These are phyloP conservation scores for Claviceps sorghi DNA, from an alignment of 2,329 filamentous ascomycete species.

Conservation along the genomic window DNA sequence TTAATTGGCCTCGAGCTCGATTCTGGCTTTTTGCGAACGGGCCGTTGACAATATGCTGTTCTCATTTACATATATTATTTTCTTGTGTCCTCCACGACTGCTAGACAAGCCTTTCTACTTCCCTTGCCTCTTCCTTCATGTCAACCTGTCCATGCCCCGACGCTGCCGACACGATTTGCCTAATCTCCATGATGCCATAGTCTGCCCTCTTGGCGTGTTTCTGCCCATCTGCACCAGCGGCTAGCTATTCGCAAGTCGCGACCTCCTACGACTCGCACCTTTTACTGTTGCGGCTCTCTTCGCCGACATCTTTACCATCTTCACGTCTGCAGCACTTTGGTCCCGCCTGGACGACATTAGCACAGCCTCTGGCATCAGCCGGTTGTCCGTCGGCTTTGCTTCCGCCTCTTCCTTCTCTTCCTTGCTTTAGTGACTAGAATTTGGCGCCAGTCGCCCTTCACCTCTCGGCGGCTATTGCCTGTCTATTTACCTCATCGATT, in stretches of 20 bases:
- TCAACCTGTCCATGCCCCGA: neutral
- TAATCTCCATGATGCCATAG: neutral
- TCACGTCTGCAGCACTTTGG: neutral
- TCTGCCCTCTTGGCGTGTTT: neutral
- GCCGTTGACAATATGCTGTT: neutral
- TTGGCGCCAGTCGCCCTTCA: neutral
- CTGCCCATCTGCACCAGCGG: neutral
- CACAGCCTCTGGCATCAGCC: neutral
- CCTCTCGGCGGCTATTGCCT: neutral
- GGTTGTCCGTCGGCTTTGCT: neutral
- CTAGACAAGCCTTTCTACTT: no score
- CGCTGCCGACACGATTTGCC: neutral
- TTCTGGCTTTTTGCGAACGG: neutral
- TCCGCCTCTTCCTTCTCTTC: neutral
- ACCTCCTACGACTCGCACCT: neutral
- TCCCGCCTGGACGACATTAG: neutral
- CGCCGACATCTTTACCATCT: neutral
- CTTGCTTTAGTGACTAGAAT: neutral
- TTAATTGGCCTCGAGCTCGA: neutral
- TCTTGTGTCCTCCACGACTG: neutral
- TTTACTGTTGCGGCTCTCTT: neutral
- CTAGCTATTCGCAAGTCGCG: neutral
- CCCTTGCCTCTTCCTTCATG: neutral
- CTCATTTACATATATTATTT: constrained; percentile 2
- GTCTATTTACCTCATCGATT: neutral